Evolutionary conservation across 2,329 filamentous ascomycete genomes (phyloP).

Genomic region (Cercospora sp.): DNA sequence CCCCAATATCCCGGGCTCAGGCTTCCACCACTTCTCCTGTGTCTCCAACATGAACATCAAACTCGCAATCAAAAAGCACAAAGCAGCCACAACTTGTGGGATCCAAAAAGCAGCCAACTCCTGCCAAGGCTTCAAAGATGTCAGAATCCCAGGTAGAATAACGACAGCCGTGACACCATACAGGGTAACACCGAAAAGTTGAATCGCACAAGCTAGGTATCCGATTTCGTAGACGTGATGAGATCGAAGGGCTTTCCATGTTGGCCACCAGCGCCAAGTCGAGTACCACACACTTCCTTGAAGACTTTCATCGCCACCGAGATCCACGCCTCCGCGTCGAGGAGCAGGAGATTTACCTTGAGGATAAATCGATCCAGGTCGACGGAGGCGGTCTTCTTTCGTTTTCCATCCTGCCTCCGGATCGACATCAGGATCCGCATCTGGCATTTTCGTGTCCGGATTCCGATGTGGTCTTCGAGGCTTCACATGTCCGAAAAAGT

Average conservation of each 20-base stretch:
- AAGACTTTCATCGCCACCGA: conserved; percentile 19
- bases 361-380: conserved; percentile 25
- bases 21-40: conserved; percentile 36
- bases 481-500: conserved; percentile 20
- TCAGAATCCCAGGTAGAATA: conserved; percentile 33
- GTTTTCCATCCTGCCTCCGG: conserved; percentile 27
- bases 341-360: conserved; percentile 20
- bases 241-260: conserved; percentile 30
- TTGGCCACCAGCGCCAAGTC: conserved; percentile 25
- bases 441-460: conserved; percentile 1
- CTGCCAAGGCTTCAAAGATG: conserved; percentile 28
- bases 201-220: conserved; percentile 34
- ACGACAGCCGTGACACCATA: conserved; percentile 32
- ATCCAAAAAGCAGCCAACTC: conserved; percentile 32
- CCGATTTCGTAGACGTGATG: conserved; percentile 36
- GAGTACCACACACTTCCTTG: conserved; percentile 11
- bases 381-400: conserved; percentile 20
- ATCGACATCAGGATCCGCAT: conserved; percentile 8
- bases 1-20: conserved; percentile 28
- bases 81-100: conserved; percentile 33
- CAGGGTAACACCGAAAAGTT: conserved; percentile 35
- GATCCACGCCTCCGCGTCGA: conserved; percentile 23
- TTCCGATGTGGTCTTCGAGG: conserved; percentile 15
- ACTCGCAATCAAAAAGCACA: conserved; percentile 35
- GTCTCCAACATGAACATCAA: conserved; percentile 36